Percentiles rank a stretch among this genome's conserved stretches.
Conservation (phyloP, 352 stramenopile genomes). For the Aphanomyces invadans region DNA sequence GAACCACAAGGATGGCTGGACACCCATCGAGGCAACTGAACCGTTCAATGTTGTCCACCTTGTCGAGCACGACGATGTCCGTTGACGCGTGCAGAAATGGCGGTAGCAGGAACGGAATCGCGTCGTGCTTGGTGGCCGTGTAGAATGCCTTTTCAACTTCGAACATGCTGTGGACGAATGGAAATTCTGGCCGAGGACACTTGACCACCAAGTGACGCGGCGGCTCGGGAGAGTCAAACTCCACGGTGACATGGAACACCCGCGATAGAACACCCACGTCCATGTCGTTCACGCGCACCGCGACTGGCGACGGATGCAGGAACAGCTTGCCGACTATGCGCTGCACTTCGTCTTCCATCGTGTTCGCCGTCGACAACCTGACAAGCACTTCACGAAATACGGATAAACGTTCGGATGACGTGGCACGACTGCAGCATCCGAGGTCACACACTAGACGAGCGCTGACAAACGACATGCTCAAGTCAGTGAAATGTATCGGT, state of each 20-base stretch:
- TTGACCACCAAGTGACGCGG: conserved; percentile 49
- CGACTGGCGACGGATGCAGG: neutral
- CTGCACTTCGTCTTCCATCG: neutral
- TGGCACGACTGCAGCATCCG: too few relatives aligned
- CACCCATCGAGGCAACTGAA: conserved; percentile 63
- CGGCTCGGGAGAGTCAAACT: conserved; percentile 26
- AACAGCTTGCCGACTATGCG: neutral
- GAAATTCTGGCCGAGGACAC: conserved; percentile 68
- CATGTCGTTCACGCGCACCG: conserved; percentile 49
- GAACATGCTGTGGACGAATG: conserved; percentile 71
- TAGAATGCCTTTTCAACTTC: conserved; percentile 72
- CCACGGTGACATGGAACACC: conserved; percentile 44
- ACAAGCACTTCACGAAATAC: neutral
- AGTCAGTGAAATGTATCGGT: too few relatives aligned
- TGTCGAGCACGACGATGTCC: conserved; percentile 62
- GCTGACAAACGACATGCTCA: too few relatives aligned
- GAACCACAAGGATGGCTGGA: conserved; percentile 36
- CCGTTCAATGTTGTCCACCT: conserved; percentile 38
- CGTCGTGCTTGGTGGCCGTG: conserved; percentile 20
- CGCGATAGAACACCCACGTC: conserved; percentile 74
- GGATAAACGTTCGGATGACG: neutral
- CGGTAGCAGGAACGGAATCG: conserved; percentile 54
- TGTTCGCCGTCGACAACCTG: neutral
- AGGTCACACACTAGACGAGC: too few relatives aligned
- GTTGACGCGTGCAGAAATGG: conserved; percentile 53